Evolutionary conservation across 495 filamentous ascomycete genomes (phyloP), one percentile per base, ranked within the genome.

Genomic region (Cudoniella acicularis): DNA sequence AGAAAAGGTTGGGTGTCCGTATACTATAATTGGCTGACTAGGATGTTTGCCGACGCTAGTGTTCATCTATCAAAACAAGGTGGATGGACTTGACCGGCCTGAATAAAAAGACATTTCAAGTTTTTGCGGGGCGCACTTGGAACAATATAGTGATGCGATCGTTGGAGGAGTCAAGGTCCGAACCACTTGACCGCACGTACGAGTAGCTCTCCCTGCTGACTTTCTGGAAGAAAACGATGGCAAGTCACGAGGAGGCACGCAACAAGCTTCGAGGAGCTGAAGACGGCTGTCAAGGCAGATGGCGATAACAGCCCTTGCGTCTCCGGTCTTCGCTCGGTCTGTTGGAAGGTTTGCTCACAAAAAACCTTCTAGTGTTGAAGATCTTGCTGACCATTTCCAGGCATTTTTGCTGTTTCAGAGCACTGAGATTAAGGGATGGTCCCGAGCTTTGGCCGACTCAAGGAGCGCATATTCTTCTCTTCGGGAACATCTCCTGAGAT

Each of bases 291-390:
- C 30, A 87, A 77, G 66, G 66, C 71, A 54, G 75, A 81, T 68
- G 80, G 75, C 63, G 71, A 70, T 54, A 73, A 72, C 65, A 81
- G 77, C 67, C 83, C 87, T 30, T 91, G 88, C 67, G 76, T 81
- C 40, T 78, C 82, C 42, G 91, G 91, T 18, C 80, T 92, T 55
- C 82, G 94, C 41, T 96, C 92, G 22, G 79, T 96, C 49, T 96
- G 90, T 72, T 98, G 94, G 94, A 98, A 95, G 85, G 90, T 85
- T 67, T 51, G 20, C 8, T 49, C 24, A 16, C 24, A 6, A 4
- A 22, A 46, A 40, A 45, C 2, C 18, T 16, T 2, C 20, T 10
- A 52, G 11, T 16, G n/a, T 40, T 45, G 8, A 52, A 17, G 8
- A 17, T 8, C 10, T 57, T 51, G 22, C 30, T 58, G 30, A 71